Conservation (phyloP, 2,329 filamentous ascomycete genomes). For the Monosporascus cannonballus region DNA sequence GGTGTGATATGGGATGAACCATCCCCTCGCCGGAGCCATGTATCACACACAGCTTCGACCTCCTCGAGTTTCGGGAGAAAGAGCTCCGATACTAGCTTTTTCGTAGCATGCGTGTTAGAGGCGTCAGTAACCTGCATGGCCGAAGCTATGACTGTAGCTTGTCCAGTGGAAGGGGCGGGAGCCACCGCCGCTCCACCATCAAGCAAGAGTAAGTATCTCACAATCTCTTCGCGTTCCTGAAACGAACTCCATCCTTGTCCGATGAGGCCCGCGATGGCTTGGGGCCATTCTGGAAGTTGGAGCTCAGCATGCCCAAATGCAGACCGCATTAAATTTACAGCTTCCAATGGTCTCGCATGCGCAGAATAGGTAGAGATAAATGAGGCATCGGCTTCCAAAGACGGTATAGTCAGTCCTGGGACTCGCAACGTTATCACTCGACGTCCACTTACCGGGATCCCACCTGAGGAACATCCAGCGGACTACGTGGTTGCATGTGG, state of each 20-base stretch:
- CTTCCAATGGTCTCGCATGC: slow-evolving; percentile 58
- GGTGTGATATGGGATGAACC: slow-evolving; percentile 43
- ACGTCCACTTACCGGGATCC: slow-evolving; percentile 61
- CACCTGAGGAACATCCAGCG: slow-evolving; percentile 79
- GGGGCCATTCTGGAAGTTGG: slow-evolving; percentile 22
- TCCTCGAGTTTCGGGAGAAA: slow-evolving; percentile 48
- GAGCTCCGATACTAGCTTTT: slow-evolving; percentile 47
- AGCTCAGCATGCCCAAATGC: slow-evolving; percentile 53
- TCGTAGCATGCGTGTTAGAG: slow-evolving; percentile 36
- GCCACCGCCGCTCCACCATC: slow-evolving; percentile 23
- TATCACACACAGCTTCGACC: slow-evolving; percentile 37
- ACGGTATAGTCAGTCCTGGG: slow-evolving; percentile 11
- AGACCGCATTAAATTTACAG: slow-evolving; percentile 62
- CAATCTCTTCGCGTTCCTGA: slow-evolving; percentile 35
- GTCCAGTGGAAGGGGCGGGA: slow-evolving; percentile 1
- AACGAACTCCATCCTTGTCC: slow-evolving; percentile 42
- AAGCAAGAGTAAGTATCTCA: slow-evolving; percentile 51
- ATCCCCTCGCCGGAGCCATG: slow-evolving; percentile 41
- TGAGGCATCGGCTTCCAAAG: slow-evolving; percentile 52
- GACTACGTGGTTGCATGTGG: slow-evolving; percentile 65
- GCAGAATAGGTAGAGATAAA: slow-evolving; percentile 60
- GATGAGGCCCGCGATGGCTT: slow-evolving; percentile 41
- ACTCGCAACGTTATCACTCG: neutral
- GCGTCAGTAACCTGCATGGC: slow-evolving; percentile 24
- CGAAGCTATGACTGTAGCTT: neutral